Evolutionary conservation across 345 rosid species (phyloP), one percentile per base, ranked within the genome.

Genomic region (Kernera saxatilis): DNA sequence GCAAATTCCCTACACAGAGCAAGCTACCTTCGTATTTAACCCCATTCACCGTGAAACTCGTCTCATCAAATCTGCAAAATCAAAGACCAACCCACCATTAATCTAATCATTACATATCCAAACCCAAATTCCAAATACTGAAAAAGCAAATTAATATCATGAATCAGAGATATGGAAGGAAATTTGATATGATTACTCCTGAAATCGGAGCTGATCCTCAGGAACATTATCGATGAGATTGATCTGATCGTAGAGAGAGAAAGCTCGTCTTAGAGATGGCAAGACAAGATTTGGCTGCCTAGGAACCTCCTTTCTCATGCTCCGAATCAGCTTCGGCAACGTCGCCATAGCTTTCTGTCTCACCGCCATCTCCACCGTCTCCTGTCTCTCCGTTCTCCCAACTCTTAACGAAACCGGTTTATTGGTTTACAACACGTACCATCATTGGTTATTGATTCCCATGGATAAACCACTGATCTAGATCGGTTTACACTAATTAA

Each of bases 231-330:
- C 93, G 59, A 90, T 90, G 77, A 93, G 85, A 83, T 90, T 90
- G 82, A 90, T 88, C 85, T 93, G 97, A 74, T 93, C 97, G 64
- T 93, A 92, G 14, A 88, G 91, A 76, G 98, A 93, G 68, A 93
- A 90, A 41, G 93, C 92, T 58, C 97, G 79, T 51, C 97, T 64
- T 5, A 90, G 86, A 6, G 98, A 90, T 1, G 96, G 96, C 58
- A 92, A 78, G 2, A 66, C 65, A 9, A 54, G 74, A 39, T 56
- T 77, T 0, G 58, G 8, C 15, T 67, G 70, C 72, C 50, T 77
- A 1, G 64, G 68, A 56, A 44, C 68, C 21, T 71, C 80, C 11
- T 77, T 77, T 22, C 73, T 71, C 67, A 77, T 61, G 37, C 73
- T 72, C 41, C 56, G 80, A 21, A 77, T 65, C 50, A 40, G 14